Base-by-base conservation (phyloP, 1,139 yeast genomes). In the Wickerhamomyces sp. region DNA sequence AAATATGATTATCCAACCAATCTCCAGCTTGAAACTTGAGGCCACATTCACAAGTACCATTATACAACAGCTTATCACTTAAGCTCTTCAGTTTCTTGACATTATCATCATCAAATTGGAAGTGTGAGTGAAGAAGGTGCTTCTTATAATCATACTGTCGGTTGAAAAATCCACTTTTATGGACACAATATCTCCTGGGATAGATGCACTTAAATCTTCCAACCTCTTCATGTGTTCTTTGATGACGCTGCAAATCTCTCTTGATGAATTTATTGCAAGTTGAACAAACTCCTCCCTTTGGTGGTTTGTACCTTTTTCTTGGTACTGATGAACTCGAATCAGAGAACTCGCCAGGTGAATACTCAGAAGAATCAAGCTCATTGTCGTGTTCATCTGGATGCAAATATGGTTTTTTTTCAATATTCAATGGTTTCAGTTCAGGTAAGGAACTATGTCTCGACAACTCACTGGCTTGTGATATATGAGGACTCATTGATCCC, bases 61-160 rank as follows among this genome's bases (percentile, higher is more conserved):
- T 60, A 55, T 72, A 72, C 33, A 64, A 61, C 36, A 82, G 65
- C 60, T 81, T 81, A 47, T 78, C 81, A 45, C 71, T 71, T 46
- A 82, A 63, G 50, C 78, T 80, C 50, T 78, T 78, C 49, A 72
- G 64, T 39, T 71, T 68, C 27, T 75, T 74, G 10, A 75, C 75
- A 34, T 68, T 65, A 8, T 72, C 71, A 49, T 77, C 73, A 48
- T 75, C 78, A 59, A 80, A 81, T 41, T 62, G 64, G 58, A 81
- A 82, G 55, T 82, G 89, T 43, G 77, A 71, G 58, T 81, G 84
- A 37, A 82, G 65, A 50, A 82, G 64, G 59, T 82, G 89, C 56
- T 82, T 82, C 58, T 82, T 82, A 64, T 71, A 81, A 60, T 82
- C 89, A 58, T 82, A 82, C 3, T 84, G 86, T 39, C 89, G 69